phyloP scores from a whole-genome alignment of 805 yeast species.

The Candida arabinofermentans region DNA sequence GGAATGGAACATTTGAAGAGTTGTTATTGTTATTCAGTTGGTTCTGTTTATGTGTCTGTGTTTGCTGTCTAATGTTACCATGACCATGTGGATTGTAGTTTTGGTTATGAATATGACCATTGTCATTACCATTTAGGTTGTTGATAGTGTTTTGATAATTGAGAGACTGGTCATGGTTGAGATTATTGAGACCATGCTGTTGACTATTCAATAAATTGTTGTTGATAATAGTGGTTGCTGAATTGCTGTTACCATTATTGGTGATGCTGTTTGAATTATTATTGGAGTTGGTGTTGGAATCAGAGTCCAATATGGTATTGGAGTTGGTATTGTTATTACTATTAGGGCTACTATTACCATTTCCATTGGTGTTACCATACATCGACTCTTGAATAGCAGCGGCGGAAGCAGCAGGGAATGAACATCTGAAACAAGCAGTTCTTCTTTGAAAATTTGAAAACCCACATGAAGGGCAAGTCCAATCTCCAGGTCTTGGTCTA shows the following conservation, averaged over 20 bases:
- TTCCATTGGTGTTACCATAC: conserved; percentile 25
- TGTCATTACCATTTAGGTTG: conserved; percentile 12
- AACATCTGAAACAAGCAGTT: conserved; percentile 90
- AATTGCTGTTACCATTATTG: conserved; percentile 13
- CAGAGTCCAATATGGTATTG: too few species aligned
- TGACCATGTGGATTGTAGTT: conserved; percentile 11
- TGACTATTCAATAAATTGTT: conserved; percentile 15
- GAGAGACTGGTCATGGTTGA: conserved; percentile 8
- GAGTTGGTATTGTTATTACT: conserved; percentile 16
- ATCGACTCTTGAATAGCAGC: conserved; percentile 65
- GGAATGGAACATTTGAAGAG: conserved; percentile 69
- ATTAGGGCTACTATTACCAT: conserved; percentile 9
- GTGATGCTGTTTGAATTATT: conserved; percentile 10
- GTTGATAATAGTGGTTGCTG: conserved; percentile 11
- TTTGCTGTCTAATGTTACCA: conserved; percentile 8
- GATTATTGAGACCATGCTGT: conserved; percentile 11
- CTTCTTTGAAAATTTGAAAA: conserved; percentile 92
- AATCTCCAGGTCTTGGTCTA: conserved; percentile 93
- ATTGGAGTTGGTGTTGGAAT: conserved; percentile 5
- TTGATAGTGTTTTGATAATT: conserved; percentile 14
- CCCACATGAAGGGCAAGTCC: conserved; percentile 98
- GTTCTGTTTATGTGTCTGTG: not conserved
- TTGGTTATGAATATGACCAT: conserved; percentile 13
- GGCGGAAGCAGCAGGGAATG: conserved; percentile 78
- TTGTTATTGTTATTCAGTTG: conserved; percentile 8